phyloP scores from a whole-genome alignment of 2,329 filamentous ascomycete species.

The Fusarium sp. region DNA sequence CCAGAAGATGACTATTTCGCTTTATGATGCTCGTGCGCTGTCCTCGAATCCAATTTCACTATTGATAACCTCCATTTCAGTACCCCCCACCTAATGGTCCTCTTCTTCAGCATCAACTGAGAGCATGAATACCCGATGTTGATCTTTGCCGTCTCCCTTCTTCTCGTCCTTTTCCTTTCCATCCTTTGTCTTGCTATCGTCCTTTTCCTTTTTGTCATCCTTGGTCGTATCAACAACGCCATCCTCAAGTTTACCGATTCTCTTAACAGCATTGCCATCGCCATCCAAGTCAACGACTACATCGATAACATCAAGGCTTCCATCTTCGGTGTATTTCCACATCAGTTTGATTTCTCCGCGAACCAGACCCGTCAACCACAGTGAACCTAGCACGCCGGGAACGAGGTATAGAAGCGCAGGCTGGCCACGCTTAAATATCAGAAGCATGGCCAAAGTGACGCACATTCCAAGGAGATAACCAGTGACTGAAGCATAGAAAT shows the following conservation, averaged over 20 bases:
- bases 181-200: conserved; percentile 27
- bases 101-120: conserved; percentile 48
- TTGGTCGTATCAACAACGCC: conserved; percentile 53
- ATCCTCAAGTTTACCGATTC: conserved; percentile 52
- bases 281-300: conserved; percentile 66
- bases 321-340: conserved; percentile 85
- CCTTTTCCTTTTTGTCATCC: conserved; percentile 44
- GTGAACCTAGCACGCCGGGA: conserved; percentile 78
- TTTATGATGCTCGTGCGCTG: not conserved
- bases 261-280: conserved; percentile 58
- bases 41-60: not conserved
- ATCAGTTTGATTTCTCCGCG: conserved; percentile 79
- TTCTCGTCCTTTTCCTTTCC: conserved; percentile 9
- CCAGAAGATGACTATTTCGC: not conserved
- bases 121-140: conserved; percentile 49
- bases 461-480: conserved; percentile 86
- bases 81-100: conserved; percentile 14
- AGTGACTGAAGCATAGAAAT: conserved; percentile 80
- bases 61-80: not conserved
- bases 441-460: conserved; percentile 79
- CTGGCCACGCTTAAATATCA: conserved; percentile 83
- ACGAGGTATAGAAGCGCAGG: conserved; percentile 94
- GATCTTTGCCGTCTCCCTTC: conserved; percentile 32
- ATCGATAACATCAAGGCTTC: conserved; percentile 65
- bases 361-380: conserved; percentile 78